Evolutionary conservation across 495 filamentous ascomycete genomes (phyloP).

Genomic region (Xanthoparmelia taractica): DNA sequence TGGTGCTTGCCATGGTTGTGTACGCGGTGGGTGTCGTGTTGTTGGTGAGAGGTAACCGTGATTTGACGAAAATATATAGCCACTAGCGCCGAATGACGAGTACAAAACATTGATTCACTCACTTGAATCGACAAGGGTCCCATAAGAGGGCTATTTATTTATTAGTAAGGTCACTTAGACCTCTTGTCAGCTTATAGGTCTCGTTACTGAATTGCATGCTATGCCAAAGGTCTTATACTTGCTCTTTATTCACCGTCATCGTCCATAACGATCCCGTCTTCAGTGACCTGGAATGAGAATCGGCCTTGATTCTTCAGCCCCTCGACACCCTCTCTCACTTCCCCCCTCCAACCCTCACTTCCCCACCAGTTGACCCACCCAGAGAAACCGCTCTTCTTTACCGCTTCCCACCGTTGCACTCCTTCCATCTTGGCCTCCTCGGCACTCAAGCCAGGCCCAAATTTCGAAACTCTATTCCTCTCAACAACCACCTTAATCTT

Average conservation of each 20-base stretch:
- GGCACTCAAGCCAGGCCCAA: slow-evolving; percentile 46
- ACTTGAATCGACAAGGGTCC: neutral
- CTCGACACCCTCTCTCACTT: slow-evolving; percentile 17
- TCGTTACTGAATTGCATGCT: neutral
- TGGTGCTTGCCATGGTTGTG: neutral
- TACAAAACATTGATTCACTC: neutral
- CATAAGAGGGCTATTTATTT: neutral
- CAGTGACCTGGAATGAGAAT: slow-evolving; percentile 12
- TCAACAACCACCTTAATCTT: slow-evolving; percentile 42
- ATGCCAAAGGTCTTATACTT: neutral
- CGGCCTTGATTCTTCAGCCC: slow-evolving; percentile 11
- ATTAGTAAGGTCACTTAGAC: neutral
- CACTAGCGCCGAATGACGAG: neutral
- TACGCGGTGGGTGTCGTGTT: neutral
- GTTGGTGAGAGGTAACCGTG: neutral
- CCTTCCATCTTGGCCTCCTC: slow-evolving; percentile 50
- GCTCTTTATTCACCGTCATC: neutral
- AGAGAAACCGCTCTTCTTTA: slow-evolving; percentile 36
- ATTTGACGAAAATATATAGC: too few relatives aligned
- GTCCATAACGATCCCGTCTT: slow-evolving; percentile 2
- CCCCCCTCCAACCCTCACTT: slow-evolving; percentile 36
- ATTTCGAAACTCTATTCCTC: slow-evolving; percentile 40
- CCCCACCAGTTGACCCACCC: slow-evolving; percentile 43
- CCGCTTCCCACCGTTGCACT: slow-evolving; percentile 35
- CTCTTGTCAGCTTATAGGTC: neutral